Conservation (phyloP, 805 yeast genomes). For the Pichia sporocuriosa region DNA sequence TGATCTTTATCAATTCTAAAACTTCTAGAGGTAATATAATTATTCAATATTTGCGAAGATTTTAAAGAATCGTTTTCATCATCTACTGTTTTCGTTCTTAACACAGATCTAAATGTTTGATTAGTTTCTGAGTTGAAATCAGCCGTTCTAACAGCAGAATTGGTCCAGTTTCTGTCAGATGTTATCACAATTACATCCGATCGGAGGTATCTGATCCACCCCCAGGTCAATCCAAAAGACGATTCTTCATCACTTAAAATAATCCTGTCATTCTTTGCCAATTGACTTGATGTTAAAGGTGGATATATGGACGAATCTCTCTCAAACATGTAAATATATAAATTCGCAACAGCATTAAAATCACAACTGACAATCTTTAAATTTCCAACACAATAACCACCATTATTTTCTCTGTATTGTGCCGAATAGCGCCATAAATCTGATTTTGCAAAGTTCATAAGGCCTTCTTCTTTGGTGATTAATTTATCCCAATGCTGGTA, state of each 20-base stretch:
- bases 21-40: conserved; percentile 11
- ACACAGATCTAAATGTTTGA: conserved; percentile 47
- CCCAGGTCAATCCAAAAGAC: conserved; percentile 57
- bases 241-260: conserved; percentile 76
- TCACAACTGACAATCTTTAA: conserved; percentile 35
- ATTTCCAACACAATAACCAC: conserved; percentile 53
- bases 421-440: conserved; percentile 66
- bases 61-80: background rate
- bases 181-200: conserved; percentile 40
- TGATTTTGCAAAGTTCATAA: conserved; percentile 42
- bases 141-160: conserved; percentile 32
- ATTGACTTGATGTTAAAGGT: conserved; percentile 36
- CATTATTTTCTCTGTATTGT: conserved; percentile 49
- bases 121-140: conserved; percentile 39
- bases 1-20: conserved; percentile 81
- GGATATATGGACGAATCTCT: conserved; percentile 24
- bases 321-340: conserved; percentile 43
- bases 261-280: conserved; percentile 54
- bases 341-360: conserved; percentile 12
- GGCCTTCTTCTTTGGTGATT: conserved; percentile 66
- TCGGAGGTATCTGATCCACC: conserved; percentile 42
- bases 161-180: conserved; percentile 45
- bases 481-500: conserved; percentile 68
- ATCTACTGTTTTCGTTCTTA: conserved; percentile 15
- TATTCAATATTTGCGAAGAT: background rate